These are phyloP conservation scores for Cyberlindnera petersonii DNA, from an alignment of 805 yeast genomes.

Conservation along the genomic window DNA sequence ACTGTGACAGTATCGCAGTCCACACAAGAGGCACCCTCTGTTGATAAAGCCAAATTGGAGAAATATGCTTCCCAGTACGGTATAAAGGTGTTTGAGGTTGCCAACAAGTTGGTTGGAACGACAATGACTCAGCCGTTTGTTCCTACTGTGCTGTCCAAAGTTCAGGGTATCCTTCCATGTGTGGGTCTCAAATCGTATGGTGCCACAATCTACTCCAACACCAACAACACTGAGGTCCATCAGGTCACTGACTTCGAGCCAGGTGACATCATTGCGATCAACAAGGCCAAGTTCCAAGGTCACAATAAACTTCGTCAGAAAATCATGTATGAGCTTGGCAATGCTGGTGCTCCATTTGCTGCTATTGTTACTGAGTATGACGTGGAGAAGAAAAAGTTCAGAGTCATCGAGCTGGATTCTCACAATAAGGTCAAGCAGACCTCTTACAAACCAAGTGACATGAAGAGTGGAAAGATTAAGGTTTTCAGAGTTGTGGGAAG, in stretches of 20 bases:
- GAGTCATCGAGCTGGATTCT: conserved; percentile 55
- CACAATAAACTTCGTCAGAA: conserved; percentile 57
- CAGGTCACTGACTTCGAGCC: conserved; percentile 63
- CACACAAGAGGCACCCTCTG: conserved; percentile 40
- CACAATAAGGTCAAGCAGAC: conserved; percentile 53
- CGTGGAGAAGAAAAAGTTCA: conserved; percentile 61
- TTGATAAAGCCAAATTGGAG: conserved; percentile 45
- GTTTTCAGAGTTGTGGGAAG: conserved; percentile 79
- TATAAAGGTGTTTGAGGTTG: conserved; percentile 41
- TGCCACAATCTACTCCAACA: conserved; percentile 57
- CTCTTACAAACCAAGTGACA: conserved; percentile 63
- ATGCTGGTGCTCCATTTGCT: conserved; percentile 46
- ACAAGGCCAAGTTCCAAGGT: conserved; percentile 68
- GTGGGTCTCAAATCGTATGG: conserved; percentile 73
- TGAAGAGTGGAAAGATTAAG: conserved; percentile 74
- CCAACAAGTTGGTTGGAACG: conserved; percentile 34
- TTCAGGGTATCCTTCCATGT: conserved; percentile 47
- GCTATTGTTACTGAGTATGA: conserved; percentile 75
- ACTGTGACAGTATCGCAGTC: conserved; percentile 37
- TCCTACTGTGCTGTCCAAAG: conserved; percentile 32
- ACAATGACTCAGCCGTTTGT: conserved; percentile 29
- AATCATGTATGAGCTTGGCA: conserved; percentile 56
- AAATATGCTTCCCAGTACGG: conserved; percentile 51
- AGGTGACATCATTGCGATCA: conserved; percentile 80
- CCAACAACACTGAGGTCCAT: conserved; percentile 44